Base-by-base conservation (phyloP, 306 rosid species). In the Gleditsia sinensis region DNA sequence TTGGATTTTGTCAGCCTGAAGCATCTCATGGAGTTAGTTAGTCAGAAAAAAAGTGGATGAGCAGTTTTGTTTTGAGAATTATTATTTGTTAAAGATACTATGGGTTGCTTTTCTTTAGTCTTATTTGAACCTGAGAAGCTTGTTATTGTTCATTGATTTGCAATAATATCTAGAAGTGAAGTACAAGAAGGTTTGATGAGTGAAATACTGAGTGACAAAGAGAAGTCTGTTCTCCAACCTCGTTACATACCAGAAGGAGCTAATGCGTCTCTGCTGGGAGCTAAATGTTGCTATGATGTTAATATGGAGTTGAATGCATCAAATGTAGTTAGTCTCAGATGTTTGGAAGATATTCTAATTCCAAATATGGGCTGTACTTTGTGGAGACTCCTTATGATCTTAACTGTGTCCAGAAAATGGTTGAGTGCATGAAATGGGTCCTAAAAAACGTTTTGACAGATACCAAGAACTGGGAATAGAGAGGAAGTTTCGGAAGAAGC, bases 401-500 rank as follows among this genome's bases (percentile, higher is more conserved):
- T 62, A 97, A 93, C 57, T 93, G 98, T 71, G 67, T 93, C 59
- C 98, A n/a, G n/a, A n/a, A n/a, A n/a, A n/a, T n/a, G n/a, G n/a
- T n/a, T n/a, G n/a, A n/a, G n/a, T n/a, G n/a, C n/a, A n/a, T n/a
- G n/a, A n/a, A n/a, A n/a, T n/a, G n/a, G n/a, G n/a, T n/a, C n/a
- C n/a, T n/a, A n/a, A n/a, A n/a, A n/a, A n/a, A n/a, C n/a, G n/a
- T n/a, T n/a, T n/a, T n/a, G n/a, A n/a, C n/a, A n/a, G n/a, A n/a
- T n/a, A n/a, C n/a, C n/a, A n/a, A n/a, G n/a, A n/a, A n/a, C n/a
- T n/a, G n/a, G 98, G 98, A 78, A 88, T 93, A 37, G 98, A 97
- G 63, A 91, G 98, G 98, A 93, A 93, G 77, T 93, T 96, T 57
- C 91, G 98, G 98, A 93, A 93, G 90, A 93, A 93, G 87, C 88